Evolutionary conservation across 2,329 filamentous ascomycete genomes (phyloP).

Genomic region (Phialophora macrospora): DNA sequence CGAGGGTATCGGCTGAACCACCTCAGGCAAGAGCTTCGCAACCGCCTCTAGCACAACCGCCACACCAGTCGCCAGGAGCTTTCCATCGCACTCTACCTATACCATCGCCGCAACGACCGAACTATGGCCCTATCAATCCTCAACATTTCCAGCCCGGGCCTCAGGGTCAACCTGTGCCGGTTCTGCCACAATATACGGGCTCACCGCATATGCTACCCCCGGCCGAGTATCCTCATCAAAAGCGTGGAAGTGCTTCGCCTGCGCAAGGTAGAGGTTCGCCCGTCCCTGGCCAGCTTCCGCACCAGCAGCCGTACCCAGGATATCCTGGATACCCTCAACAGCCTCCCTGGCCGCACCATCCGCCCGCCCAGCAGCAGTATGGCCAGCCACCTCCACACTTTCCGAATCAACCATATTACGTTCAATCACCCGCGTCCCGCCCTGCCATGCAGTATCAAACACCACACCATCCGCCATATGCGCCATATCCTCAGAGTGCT

Average conservation of each 20-base stretch:
- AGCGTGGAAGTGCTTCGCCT: slow-evolving; percentile 25
- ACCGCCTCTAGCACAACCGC: slow-evolving; percentile 18
- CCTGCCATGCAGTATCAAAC: slow-evolving; percentile 33
- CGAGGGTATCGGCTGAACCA: slow-evolving; percentile 24
- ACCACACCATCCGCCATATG: slow-evolving; percentile 35
- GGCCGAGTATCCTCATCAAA: slow-evolving; percentile 30
- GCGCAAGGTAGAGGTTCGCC: slow-evolving; percentile 38
- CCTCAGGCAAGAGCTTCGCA: slow-evolving; percentile 25
- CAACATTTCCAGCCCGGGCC: slow-evolving; percentile 34
- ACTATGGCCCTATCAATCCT: slow-evolving; percentile 35
- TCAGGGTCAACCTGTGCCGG: slow-evolving; percentile 33
- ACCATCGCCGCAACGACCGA: slow-evolving; percentile 36
- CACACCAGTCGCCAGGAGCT: slow-evolving; percentile 31
- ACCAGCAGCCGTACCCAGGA: slow-evolving; percentile 34
- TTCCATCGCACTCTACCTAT: slow-evolving; percentile 34
- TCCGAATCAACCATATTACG: slow-evolving; percentile 31
- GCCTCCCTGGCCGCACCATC: slow-evolving; percentile 37
- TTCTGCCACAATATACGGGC: slow-evolving; percentile 30
- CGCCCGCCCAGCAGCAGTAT: slow-evolving; percentile 32
- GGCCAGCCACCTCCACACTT: slow-evolving; percentile 30
- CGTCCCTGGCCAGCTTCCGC: slow-evolving; percentile 28
- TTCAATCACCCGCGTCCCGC: slow-evolving; percentile 23
- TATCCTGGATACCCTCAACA: slow-evolving; percentile 36
- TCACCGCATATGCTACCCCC: slow-evolving; percentile 38
- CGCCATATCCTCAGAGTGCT: slow-evolving; percentile 36